These are phyloP conservation scores for Scenedesmus sp. DNA, from an alignment of 163 green algal species.

Conservation along the genomic window DNA sequence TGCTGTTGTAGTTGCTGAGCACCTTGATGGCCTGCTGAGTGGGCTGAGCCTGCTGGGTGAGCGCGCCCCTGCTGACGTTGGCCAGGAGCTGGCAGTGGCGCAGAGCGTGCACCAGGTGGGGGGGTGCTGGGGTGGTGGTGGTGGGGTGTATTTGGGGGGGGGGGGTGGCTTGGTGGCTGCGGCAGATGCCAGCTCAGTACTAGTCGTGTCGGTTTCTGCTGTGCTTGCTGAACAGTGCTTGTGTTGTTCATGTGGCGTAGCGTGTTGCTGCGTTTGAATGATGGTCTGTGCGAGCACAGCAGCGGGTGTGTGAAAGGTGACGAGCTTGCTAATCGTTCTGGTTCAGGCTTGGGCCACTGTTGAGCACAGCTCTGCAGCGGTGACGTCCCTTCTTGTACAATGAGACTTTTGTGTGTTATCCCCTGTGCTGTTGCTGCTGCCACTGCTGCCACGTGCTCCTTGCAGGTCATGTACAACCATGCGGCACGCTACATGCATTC, in stretches of 20 bases:
- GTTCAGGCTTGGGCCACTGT: no score
- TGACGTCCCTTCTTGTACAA: neutral
- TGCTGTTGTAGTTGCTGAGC: slow-evolving; percentile 26
- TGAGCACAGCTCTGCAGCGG: neutral
- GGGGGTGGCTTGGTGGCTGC: no score
- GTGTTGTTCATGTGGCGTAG: no score
- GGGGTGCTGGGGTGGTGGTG: neutral
- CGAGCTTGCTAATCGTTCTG: no score
- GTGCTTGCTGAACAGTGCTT: no score
- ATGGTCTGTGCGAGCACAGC: no score
- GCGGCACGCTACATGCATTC: neutral
- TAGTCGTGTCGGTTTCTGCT: no score
- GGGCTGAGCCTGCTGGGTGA: slow-evolving; percentile 41
- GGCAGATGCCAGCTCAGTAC: no score
- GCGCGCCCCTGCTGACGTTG: neutral
- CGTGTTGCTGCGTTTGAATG: no score
- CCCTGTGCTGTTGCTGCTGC: neutral
- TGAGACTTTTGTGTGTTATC: neutral
- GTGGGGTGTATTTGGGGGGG: neutral
- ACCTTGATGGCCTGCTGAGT: slow-evolving; percentile 25
- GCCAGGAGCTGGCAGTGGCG: slow-evolving; percentile 36
- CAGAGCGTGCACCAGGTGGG: slow-evolving; percentile 37
- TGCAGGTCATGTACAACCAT: slow-evolving; percentile 10
- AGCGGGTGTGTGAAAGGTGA: no score
- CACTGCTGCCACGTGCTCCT: neutral